Evolutionary conservation across 495 filamentous ascomycete genomes (phyloP).

Genomic region (Daldinia loculata): DNA sequence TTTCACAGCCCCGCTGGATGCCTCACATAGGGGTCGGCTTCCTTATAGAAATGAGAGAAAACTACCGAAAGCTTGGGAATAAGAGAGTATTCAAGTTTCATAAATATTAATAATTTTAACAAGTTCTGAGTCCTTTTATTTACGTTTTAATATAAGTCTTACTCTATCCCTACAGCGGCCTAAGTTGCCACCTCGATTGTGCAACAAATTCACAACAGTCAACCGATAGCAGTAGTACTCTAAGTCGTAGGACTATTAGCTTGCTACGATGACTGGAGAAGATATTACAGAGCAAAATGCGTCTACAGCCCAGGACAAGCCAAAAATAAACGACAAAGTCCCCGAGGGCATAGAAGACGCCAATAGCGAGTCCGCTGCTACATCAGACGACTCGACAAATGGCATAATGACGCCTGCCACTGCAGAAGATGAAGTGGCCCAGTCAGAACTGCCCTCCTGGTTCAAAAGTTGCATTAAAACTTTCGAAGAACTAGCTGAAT

Average conservation of each 20-base stretch:
- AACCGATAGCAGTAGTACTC: not conserved
- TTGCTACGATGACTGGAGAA: not conserved
- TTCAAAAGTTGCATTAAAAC: not conserved
- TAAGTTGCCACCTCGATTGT: not conserved
- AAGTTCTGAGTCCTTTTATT: not conserved
- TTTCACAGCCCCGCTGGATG: not conserved
- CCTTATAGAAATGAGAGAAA: not conserved
- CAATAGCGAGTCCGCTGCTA: not conserved
- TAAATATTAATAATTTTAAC: too few relatives aligned
- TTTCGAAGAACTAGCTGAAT: not conserved
- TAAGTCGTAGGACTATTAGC: not conserved
- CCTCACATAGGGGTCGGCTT: not conserved
- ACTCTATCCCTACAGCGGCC: not conserved
- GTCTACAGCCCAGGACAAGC: not conserved
- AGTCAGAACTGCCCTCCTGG: not conserved
- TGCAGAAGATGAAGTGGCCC: not conserved
- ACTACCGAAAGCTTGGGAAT: not conserved
- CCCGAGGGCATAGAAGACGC: not conserved
- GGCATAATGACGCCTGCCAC: not conserved
- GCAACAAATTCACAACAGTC: not conserved
- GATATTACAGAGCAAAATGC: not conserved
- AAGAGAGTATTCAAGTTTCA: too few relatives aligned
- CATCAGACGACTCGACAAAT: not conserved
- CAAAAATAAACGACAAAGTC: not conserved
- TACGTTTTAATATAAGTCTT: not conserved